A percentile compares a stretch with the other conserved stretches of the same genome.
Conservation (phyloP, 2,329 filamentous ascomycete species). For the Fusarium euwallaceae region DNA sequence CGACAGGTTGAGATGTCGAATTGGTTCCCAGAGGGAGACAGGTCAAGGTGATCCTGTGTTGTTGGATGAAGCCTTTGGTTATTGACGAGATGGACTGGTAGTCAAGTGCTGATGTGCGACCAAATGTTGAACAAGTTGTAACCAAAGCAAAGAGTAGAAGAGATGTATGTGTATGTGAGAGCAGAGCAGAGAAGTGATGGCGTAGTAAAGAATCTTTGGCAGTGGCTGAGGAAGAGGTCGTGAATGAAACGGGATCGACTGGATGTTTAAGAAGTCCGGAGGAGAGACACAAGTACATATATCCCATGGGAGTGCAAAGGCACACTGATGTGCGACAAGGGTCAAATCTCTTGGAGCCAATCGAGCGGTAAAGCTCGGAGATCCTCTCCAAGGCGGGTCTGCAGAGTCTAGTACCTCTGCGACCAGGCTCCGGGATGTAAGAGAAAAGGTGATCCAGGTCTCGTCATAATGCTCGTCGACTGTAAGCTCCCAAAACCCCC, state of each 20-base stretch:
- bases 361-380: constrained; percentile 49
- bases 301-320: constrained; percentile 42
- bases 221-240: constrained; percentile 39
- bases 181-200: constrained; percentile 27
- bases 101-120: constrained; percentile 25
- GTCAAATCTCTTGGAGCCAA: constrained; percentile 49
- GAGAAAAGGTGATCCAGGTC: constrained; percentile 45
- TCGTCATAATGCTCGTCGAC: constrained; percentile 45
- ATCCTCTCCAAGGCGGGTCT: constrained; percentile 46
- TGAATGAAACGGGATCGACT: constrained; percentile 43
- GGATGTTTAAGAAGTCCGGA: constrained; percentile 41
- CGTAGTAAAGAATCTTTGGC: constrained; percentile 15
- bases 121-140: constrained; percentile 10
- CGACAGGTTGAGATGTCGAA: constrained; percentile 17
- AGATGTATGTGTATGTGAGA: constrained; percentile 36
- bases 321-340: constrained; percentile 47
- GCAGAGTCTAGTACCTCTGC: constrained; percentile 38
- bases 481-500: constrained; percentile 41
- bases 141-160: constrained; percentile 18
- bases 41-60: constrained; percentile 16
- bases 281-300: constrained; percentile 47
- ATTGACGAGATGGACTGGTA: constrained; percentile 7
- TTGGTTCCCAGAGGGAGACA: constrained; percentile 12
- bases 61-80: constrained; percentile 11
- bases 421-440: constrained; percentile 44